phyloP scores from a whole-genome alignment of 2,329 filamentous ascomycete genomes.

The Thielaviopsis ethacetica region DNA sequence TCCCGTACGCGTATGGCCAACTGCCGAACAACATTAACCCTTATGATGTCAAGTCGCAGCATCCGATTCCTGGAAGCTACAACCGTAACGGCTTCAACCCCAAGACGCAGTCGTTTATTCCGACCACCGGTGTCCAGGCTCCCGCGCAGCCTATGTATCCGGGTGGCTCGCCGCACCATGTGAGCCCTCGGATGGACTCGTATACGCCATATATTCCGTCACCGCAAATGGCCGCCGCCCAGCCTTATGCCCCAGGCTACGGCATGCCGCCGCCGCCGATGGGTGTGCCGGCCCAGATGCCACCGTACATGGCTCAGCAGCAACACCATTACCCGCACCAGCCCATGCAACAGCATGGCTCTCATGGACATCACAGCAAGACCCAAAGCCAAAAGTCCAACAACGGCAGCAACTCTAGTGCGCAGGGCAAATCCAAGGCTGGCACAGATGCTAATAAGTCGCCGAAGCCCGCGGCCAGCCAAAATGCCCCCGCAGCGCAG shows the following conservation, averaged over 20 bases:
- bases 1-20: conserved; percentile 64
- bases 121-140: conserved; percentile 23
- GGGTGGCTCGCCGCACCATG: conserved; percentile 25
- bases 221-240: conserved; percentile 20
- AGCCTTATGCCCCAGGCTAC: conserved; percentile 33
- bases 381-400: conserved; percentile 26
- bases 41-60: conserved; percentile 46
- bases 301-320: conserved; percentile 22
- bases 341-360: conserved; percentile 22
- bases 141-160: conserved; percentile 1
- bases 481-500: conserved; percentile 21
- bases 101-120: conserved; percentile 83
- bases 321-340: conserved; percentile 17
- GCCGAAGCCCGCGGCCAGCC: conserved; percentile 24
- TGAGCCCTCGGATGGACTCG: conserved; percentile 32
- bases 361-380: conserved; percentile 27
- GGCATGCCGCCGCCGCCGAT: conserved; percentile 27
- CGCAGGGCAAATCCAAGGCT: not conserved
- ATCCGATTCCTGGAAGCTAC: conserved; percentile 72
- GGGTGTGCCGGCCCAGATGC: conserved; percentile 35
- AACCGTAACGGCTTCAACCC: conserved; percentile 83
- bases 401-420: conserved; percentile 14
- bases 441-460: not conserved
- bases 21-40: conserved; percentile 54
- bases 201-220: conserved; percentile 31